phyloP scores from a whole-genome alignment of 768 basidiomycete genomes.

The Tylopilus sp. region DNA sequence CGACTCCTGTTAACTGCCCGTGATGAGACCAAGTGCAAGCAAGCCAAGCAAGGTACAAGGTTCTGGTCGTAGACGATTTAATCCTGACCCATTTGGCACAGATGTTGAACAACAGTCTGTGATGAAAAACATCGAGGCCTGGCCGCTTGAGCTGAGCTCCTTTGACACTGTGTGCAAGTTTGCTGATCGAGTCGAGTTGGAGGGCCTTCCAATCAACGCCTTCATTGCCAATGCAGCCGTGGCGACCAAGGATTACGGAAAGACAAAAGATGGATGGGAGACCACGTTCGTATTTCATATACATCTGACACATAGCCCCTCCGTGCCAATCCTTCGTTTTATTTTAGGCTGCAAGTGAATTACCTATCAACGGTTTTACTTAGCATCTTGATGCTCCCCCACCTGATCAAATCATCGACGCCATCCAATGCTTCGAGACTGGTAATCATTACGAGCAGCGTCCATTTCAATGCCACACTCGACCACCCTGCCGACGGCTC shows the following conservation, averaged over 20 bases:
- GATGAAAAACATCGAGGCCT: conserved; percentile 20
- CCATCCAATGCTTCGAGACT: conserved; percentile 23
- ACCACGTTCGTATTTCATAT: conserved; percentile 25
- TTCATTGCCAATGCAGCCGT: conserved; percentile 33
- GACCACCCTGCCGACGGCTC: conserved; percentile 12
- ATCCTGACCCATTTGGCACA: conserved; percentile 1
- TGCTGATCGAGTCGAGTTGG: conserved; percentile 25
- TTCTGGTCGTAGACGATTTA: neutral
- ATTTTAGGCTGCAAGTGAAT: conserved; percentile 34
- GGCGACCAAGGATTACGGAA: conserved; percentile 10
- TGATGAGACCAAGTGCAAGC: conserved; percentile 20
- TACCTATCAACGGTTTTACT: conserved; percentile 35
- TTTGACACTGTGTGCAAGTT: conserved; percentile 35
- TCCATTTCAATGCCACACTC: conserved; percentile 19
- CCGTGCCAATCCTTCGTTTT: neutral
- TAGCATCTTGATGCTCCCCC: conserved; percentile 32
- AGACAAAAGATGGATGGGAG: conserved; percentile 37
- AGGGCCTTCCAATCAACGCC: conserved; percentile 25
- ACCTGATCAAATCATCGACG: conserved; percentile 29
- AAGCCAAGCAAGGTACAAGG: conserved; percentile 17
- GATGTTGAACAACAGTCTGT: conserved; percentile 17
- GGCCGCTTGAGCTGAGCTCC: conserved; percentile 33
- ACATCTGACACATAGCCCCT: neutral
- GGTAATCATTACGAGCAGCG: conserved; percentile 33
- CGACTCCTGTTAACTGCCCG: conserved; percentile 26